Conservation (phyloP, 2,329 filamentous ascomycete species). For the Neoscytalidium dimidiatum region DNA sequence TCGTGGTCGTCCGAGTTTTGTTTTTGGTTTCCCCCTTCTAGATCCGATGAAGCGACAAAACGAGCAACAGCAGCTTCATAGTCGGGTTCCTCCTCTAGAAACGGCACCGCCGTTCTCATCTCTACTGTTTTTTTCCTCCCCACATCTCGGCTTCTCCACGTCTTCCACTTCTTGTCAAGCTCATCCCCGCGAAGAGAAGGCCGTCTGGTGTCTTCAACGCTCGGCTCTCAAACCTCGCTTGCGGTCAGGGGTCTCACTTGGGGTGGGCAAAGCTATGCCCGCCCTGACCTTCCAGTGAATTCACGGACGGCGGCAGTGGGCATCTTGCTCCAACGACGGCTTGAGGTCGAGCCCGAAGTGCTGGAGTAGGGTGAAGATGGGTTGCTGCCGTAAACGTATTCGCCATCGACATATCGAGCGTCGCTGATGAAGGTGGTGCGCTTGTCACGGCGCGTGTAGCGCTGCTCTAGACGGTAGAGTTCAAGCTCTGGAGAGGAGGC, state of each 20-base stretch:
- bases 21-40: background rate
- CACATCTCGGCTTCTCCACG: background rate
- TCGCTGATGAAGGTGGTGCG: slow-evolving; percentile 87
- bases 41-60: background rate
- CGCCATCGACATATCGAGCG: slow-evolving; percentile 90
- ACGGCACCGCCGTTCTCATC: background rate
- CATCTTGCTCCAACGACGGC: slow-evolving; percentile 37
- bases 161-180: background rate
- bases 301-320: slow-evolving; percentile 36
- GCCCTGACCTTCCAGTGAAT: slow-evolving; percentile 22
- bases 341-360: slow-evolving; percentile 28
- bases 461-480: slow-evolving; percentile 91
- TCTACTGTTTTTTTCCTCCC: background rate
- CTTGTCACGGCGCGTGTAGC: slow-evolving; percentile 88
- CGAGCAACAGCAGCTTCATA: background rate
- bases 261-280: background rate
- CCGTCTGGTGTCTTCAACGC: background rate
- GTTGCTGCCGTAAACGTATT: slow-evolving; percentile 72
- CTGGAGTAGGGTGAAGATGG: slow-evolving; percentile 35
- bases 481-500: slow-evolving; percentile 63
- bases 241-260: slow-evolving; percentile 6
- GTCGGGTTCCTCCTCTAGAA: background rate
- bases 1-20: slow-evolving; percentile 14
- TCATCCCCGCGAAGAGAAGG: background rate
- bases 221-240: background rate